Percentiles rank a stretch among this genome's conserved stretches.
Conservation (phyloP, 78 protist genomes). For the Salpingoeca rosetta region DNA sequence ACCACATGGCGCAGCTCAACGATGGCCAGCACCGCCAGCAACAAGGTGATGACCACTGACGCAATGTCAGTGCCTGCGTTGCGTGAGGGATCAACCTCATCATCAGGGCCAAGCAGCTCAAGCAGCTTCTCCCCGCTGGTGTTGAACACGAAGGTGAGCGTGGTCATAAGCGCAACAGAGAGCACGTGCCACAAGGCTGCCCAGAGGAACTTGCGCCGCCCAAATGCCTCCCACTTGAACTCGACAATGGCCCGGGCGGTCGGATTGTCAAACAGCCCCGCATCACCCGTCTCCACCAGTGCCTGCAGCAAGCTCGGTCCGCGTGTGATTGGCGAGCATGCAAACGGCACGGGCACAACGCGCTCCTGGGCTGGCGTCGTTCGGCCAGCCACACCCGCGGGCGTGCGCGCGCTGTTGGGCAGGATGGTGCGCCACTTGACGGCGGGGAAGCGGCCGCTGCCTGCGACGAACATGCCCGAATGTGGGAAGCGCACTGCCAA, state of each 20-base stretch:
- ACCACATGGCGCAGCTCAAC: too few species aligned
- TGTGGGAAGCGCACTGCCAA: not conserved
- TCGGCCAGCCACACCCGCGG: not conserved
- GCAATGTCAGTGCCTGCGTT: too few species aligned
- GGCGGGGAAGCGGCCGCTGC: not conserved
- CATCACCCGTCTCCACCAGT: too few species aligned
- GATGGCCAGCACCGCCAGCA: too few species aligned
- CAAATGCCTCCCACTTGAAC: not conserved
- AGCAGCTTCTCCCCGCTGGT: too few species aligned
- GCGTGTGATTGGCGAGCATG: not conserved
- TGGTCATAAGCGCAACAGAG: too few species aligned
- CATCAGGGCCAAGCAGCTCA: too few species aligned
- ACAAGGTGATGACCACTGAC: too few species aligned
- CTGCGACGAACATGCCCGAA: not conserved
- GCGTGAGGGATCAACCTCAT: too few species aligned
- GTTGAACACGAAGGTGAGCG: too few species aligned
- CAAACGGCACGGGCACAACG: not conserved
- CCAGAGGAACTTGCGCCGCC: not conserved
- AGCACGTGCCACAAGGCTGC: not conserved
- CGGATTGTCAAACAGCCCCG: not conserved
- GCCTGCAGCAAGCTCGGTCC: not conserved
- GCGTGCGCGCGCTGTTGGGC: not conserved
- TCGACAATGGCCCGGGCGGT: not conserved
- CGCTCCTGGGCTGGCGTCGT: not conserved
- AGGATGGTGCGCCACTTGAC: not conserved